phyloP scores from a whole-genome alignment of 768 basidiomycete species.

The Tremella fuciformis region DNA sequence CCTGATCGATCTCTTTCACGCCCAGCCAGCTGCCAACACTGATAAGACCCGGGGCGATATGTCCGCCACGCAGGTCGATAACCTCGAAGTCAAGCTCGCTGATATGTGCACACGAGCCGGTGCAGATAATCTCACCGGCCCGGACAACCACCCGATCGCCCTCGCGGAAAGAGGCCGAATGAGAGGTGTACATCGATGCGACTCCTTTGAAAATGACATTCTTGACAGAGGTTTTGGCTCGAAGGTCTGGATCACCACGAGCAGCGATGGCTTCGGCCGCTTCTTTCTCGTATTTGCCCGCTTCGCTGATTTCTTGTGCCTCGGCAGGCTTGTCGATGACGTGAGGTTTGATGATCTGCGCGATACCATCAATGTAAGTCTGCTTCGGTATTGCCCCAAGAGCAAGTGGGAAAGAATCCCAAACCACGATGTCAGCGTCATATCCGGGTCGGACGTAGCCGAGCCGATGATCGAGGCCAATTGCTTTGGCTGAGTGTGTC shows the following conservation, averaged over 20 bases:
- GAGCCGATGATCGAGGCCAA: constrained; percentile 73
- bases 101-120: constrained; percentile 45
- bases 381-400: constrained; percentile 76
- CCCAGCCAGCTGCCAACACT: constrained; percentile 68
- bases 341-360: constrained; percentile 57
- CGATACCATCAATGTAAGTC: constrained; percentile 80
- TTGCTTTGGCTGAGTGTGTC: constrained; percentile 65
- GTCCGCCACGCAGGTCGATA: constrained; percentile 66
- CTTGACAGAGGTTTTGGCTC: constrained; percentile 53
- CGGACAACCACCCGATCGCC: constrained; percentile 55
- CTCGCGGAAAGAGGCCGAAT: constrained; percentile 22
- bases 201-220: constrained; percentile 68
- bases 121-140: constrained; percentile 61
- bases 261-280: constrained; percentile 61
- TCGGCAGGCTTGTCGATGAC: constrained; percentile 59
- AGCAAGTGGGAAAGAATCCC: constrained; percentile 65
- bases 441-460: constrained; percentile 69
- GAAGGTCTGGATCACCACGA: constrained; percentile 73
- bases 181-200: constrained; percentile 54
- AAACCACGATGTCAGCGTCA: constrained; percentile 71
- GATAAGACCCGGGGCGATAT: constrained; percentile 61
- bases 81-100: constrained; percentile 47
- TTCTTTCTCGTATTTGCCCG: constrained; percentile 71
- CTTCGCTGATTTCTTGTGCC: constrained; percentile 61
- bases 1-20: constrained; percentile 65